phyloP scores from a whole-genome alignment of 805 yeast species.

The Wickerhamomyces silvicola region DNA sequence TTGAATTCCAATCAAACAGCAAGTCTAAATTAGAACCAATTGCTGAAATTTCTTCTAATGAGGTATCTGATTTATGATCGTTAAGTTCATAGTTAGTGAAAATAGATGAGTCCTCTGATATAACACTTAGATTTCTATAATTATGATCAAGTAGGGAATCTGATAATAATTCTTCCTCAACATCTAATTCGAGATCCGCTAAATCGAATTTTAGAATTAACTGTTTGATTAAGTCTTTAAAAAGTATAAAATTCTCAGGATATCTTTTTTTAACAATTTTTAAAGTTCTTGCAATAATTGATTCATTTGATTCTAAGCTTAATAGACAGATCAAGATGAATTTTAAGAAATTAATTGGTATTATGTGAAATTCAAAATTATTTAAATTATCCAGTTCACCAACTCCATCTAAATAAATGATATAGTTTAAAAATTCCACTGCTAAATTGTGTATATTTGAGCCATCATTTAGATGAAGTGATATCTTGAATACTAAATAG shows the following conservation, averaged over 20 bases:
- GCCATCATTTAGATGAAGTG: slow-evolving; percentile 4
- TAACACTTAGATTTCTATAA: background rate
- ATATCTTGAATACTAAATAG: slow-evolving; percentile 6
- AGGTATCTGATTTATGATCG: slow-evolving; percentile 7
- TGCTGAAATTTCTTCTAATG: slow-evolving; percentile 12
- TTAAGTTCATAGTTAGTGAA: too few relatives aligned
- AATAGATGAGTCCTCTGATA: too few relatives aligned
- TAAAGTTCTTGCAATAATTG: slow-evolving; percentile 8
- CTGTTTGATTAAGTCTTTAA: slow-evolving; percentile 13
- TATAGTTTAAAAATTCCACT: slow-evolving; percentile 7
- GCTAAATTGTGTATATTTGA: slow-evolving; percentile 1
- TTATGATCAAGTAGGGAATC: background rate
- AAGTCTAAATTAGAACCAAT: slow-evolving; percentile 8
- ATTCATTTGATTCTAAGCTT: slow-evolving; percentile 1
- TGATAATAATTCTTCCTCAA: background rate
- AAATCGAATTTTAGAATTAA: slow-evolving; percentile 1
- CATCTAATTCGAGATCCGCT: background rate
- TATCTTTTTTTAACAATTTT: slow-evolving; percentile 19
- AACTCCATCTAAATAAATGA: slow-evolving; percentile 3
- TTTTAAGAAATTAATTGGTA: slow-evolving; percentile 22
- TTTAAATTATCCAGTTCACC: slow-evolving; percentile 9
- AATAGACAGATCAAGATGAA: slow-evolving; percentile 17
- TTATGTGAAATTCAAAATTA: slow-evolving; percentile 23
- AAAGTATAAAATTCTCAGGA: slow-evolving; percentile 21
- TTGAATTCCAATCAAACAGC: slow-evolving; percentile 11